These are phyloP conservation scores for Trichophyton rubrum DNA, from an alignment of 2,329 filamentous ascomycete genomes.

Conservation along the genomic window DNA sequence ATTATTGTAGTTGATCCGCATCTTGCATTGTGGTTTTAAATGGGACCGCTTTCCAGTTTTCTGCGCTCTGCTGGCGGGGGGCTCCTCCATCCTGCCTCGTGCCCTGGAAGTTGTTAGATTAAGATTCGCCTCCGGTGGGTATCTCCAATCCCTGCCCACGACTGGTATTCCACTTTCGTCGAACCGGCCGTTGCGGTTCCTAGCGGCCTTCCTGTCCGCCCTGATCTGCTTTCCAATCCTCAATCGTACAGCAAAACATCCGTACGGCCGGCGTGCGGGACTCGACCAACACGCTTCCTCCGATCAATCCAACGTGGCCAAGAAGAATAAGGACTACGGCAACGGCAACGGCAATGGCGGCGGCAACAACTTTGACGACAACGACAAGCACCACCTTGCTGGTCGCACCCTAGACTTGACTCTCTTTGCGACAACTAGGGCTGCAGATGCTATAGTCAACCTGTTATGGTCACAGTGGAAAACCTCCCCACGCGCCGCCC, in stretches of 20 bases:
- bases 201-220: conserved; percentile 38
- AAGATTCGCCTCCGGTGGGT: neutral
- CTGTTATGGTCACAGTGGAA: conserved; percentile 48
- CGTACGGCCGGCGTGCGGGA: conserved; percentile 6
- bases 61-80: conserved; percentile 41
- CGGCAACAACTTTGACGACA: neutral
- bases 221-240: conserved; percentile 38
- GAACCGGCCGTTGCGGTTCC: conserved; percentile 24
- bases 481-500: conserved; percentile 20
- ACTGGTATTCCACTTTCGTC: neutral
- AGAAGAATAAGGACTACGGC: neutral
- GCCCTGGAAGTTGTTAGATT: conserved; percentile 12
- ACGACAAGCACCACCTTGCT: conserved; percentile 34
- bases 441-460: conserved; percentile 57
- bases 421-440: conserved; percentile 61
- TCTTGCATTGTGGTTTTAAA: conserved; percentile 30
- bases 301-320: neutral
- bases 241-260: conserved; percentile 23
- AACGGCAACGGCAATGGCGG: neutral
- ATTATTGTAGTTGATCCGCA: conserved; percentile 23
- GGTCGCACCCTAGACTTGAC: conserved; percentile 72
- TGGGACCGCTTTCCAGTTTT: conserved; percentile 41
- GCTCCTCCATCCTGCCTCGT: conserved; percentile 36
- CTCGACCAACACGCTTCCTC: neutral
- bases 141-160: neutral